Evolutionary conservation across 2,329 filamentous ascomycete species (phyloP), one percentile per base, ranked within the genome.

Genomic region (Cytospora chrysosperma): DNA sequence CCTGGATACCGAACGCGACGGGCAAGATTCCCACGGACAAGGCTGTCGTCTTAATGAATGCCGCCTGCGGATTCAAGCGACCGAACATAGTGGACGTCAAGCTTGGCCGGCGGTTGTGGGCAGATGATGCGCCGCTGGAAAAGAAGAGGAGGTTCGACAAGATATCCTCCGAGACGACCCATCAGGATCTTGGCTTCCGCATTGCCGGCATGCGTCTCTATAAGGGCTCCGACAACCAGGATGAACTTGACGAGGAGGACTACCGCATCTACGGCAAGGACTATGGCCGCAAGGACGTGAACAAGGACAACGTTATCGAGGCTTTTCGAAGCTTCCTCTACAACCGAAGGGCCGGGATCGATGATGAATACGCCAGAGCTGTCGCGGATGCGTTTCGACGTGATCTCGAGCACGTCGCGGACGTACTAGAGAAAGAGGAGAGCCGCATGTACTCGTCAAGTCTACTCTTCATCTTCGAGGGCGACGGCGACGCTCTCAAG

Each of bases 1-100:
- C 70, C 47, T 84, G 82, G 82, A 72, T 78, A 21, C 82, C 82
- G 2, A 82, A 78, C 61, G 81, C 81, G 68, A 79, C 76, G 53
- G 79, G 79, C 61, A 84, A 79, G 70, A 93, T 98, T 65, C 82
- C 86, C 27, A 97, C 93, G 0, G 88, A 93, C 61, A 82, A 87
- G 61, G 91, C 91, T 2, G 88, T 97, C 21, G 93, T 96, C 15
- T 80, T 98, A 30, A 90, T 93, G 72, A 97, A 97, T 73, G 85
- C 91, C 8, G 88, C 92, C 0, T 84, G 85, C 68, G 92, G 92
- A 0, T 98, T 93, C 79, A 85, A 85, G 70, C 85, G 86, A 64
- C 92, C 95, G 8, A 98, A 97, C 70, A 92, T 99, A 9, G 80
- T 99, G 63, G 95, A 99, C 73, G 85, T 96, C 68, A 99, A 99